Evolutionary conservation across 2,329 filamentous ascomycete genomes (phyloP).

Genomic region (Chrysosporium keratinophilum): DNA sequence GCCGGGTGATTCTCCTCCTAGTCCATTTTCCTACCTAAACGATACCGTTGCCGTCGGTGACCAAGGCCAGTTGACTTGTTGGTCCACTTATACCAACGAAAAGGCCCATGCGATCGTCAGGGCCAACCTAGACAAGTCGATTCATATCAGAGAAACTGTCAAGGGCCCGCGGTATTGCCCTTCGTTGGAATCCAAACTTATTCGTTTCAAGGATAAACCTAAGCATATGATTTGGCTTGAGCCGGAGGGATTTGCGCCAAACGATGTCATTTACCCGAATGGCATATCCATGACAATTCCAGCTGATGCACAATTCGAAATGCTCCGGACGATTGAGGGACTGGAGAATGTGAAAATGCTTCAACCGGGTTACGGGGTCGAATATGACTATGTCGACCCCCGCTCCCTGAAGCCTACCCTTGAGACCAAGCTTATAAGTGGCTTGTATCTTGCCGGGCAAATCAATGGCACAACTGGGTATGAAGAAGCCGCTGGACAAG

Average conservation of each 20-base stretch:
- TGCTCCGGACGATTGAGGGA: slow-evolving; percentile 78
- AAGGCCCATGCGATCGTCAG: slow-evolving; percentile 73
- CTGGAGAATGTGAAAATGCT: slow-evolving; percentile 85
- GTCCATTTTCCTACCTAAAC: slow-evolving; percentile 87
- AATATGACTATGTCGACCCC: slow-evolving; percentile 97
- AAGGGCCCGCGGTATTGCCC: slow-evolving; percentile 93
- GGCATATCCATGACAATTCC: slow-evolving; percentile 96
- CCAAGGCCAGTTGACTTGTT: slow-evolving; percentile 71
- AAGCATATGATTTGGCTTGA: slow-evolving; percentile 92
- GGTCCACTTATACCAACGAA: slow-evolving; percentile 77
- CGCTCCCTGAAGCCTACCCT: slow-evolving; percentile 76
- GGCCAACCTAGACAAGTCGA: slow-evolving; percentile 84
- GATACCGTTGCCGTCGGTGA: slow-evolving; percentile 57
- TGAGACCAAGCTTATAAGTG: slow-evolving; percentile 83
- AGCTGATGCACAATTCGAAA: slow-evolving; percentile 69
- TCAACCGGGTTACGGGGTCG: slow-evolving; percentile 90
- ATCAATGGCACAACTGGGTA: slow-evolving; percentile 98
- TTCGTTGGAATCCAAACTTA: slow-evolving; percentile 86
- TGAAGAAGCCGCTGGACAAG: slow-evolving; percentile 92
- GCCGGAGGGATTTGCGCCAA: slow-evolving; percentile 79
- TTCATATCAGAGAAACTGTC: slow-evolving; percentile 91
- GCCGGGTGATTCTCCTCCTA: slow-evolving; percentile 70
- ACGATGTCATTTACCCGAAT: slow-evolving; percentile 85
- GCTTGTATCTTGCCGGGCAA: slow-evolving; percentile 86
- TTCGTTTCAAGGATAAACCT: slow-evolving; percentile 71